These are phyloP conservation scores for Anthracocystis walkeri DNA, from an alignment of 1,284 basidiomycete genomes.

Conservation along the genomic window DNA sequence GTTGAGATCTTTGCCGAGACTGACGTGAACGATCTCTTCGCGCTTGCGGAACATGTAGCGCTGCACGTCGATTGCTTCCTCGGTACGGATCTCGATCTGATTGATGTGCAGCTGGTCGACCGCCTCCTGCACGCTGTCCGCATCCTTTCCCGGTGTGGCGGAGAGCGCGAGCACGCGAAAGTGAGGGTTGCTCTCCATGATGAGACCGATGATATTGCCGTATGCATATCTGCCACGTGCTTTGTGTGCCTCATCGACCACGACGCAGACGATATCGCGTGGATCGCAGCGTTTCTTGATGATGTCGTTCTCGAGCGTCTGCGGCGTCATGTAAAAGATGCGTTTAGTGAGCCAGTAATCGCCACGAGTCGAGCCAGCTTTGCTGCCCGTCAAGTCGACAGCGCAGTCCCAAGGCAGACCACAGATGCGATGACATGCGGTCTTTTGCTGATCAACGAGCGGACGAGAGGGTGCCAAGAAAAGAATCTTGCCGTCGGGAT, in stretches of 20 bases:
- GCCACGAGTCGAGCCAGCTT: constrained; percentile 42
- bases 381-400: constrained; percentile 83
- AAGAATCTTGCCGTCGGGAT: constrained; percentile 73
- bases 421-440: constrained; percentile 92
- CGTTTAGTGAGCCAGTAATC: constrained; percentile 82
- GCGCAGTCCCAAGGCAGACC: constrained; percentile 91
- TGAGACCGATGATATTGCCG: constrained; percentile 84
- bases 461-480: constrained; percentile 97
- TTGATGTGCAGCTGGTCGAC: constrained; percentile 96
- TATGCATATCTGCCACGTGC: constrained; percentile 95
- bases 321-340: constrained; percentile 98
- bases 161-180: constrained; percentile 93
- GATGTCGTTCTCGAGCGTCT: constrained; percentile 92
- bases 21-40: constrained; percentile 62
- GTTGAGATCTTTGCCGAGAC: constrained; percentile 55
- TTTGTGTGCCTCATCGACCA: constrained; percentile 94
- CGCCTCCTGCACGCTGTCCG: constrained; percentile 88
- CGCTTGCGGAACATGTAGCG: constrained; percentile 87
- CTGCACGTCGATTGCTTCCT: constrained; percentile 87
- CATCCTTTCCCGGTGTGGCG: constrained; percentile 90
- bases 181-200: constrained; percentile 93
- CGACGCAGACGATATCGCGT: constrained; percentile 81
- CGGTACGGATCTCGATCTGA: constrained; percentile 92
- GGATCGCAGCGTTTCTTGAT: constrained; percentile 80
- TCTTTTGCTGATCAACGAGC: constrained; percentile 85